phyloP scores from a whole-genome alignment of 345 rosid genomes.

The Alliaria petiolata region DNA sequence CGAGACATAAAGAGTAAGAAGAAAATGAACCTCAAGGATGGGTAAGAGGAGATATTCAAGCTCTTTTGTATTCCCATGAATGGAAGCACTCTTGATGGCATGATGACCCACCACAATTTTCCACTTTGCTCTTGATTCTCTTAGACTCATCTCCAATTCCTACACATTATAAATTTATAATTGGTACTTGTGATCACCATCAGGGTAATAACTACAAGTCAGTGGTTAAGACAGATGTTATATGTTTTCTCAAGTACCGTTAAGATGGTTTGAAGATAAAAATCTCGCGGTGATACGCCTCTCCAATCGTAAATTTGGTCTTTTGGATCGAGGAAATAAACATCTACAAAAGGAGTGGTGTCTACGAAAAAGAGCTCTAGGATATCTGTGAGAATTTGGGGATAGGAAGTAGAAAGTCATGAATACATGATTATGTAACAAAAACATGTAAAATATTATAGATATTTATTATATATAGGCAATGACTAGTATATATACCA shows the following conservation, averaged over 20 bases:
- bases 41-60: conserved; percentile 46
- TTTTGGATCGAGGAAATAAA: conserved; percentile 34
- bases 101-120: conserved; percentile 50
- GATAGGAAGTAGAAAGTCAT: not conserved
- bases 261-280: conserved; percentile 32
- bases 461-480: too few relatives aligned
- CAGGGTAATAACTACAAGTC: not conserved
- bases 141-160: conserved; percentile 43
- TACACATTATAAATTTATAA: not conserved
- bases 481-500: conserved; percentile 11
- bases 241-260: not conserved
- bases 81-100: conserved; percentile 48
- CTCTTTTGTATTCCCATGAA: conserved; percentile 54
- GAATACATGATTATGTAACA: not conserved
- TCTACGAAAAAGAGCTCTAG: conserved; percentile 53
- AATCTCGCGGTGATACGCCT: conserved; percentile 30
- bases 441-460: not conserved
- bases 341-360: conserved; percentile 54
- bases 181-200: not conserved
- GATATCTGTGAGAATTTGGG: conserved; percentile 22
- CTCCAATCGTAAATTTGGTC: conserved; percentile 47
- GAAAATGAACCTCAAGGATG: conserved; percentile 37
- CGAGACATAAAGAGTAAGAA: not conserved
- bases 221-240: too few relatives aligned
- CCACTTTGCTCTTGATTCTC: conserved; percentile 17